Conservation (phyloP, 2,329 filamentous ascomycete species). For the Trichoderma oligosporum region DNA sequence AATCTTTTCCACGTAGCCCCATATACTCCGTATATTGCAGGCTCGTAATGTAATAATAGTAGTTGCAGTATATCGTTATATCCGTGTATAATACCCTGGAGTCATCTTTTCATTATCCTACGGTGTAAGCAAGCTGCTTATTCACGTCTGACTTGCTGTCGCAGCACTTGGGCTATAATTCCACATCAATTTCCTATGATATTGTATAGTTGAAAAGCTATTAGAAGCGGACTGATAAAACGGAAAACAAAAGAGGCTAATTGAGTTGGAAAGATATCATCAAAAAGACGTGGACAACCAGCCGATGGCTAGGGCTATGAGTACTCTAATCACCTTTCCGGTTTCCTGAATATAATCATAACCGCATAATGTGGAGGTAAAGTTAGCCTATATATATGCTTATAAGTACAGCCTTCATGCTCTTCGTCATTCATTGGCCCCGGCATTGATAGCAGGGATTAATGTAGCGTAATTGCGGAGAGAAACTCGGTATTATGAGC, state of each 20-base stretch:
- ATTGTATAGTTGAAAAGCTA: too few species aligned
- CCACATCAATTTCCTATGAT: not conserved
- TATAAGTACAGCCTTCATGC: not conserved
- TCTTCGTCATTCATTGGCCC: not conserved
- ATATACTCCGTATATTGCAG: not conserved
- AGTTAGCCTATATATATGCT: not conserved
- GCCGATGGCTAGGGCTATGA: too few species aligned
- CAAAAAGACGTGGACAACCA: too few species aligned
- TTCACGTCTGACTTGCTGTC: not conserved
- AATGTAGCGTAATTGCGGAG: not conserved
- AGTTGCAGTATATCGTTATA: not conserved
- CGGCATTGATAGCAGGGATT: not conserved
- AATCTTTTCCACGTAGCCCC: not conserved
- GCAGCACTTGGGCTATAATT: not conserved
- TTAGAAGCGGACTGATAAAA: not conserved
- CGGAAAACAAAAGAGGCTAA: not conserved
- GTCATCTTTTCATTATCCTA: not conserved
- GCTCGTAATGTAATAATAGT: not conserved
- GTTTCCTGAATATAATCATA: constrained; percentile 6
- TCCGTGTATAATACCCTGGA: not conserved
- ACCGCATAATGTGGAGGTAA: constrained; percentile 1
- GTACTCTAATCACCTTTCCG: too few species aligned
- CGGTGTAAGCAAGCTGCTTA: not conserved
- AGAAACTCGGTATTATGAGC: not conserved
- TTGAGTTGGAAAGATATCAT: not conserved